phyloP scores from a whole-genome alignment of 768 basidiomycete genomes.

The Suillus weaverae region DNA sequence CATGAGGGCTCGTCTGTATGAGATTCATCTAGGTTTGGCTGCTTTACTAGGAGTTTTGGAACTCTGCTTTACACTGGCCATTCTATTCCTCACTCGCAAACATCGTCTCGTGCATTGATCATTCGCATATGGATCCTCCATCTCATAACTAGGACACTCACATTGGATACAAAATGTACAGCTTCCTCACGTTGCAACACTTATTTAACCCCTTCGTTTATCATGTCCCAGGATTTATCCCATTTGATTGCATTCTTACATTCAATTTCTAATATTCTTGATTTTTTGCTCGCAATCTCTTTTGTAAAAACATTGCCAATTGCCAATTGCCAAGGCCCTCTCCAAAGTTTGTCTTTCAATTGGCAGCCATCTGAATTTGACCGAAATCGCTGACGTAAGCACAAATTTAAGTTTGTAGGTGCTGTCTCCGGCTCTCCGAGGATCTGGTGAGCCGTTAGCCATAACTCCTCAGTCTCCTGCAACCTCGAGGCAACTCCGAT shows the following conservation, averaged over 20 bases:
- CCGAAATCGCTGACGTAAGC: background rate
- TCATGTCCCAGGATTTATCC: background rate
- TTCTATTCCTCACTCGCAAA: background rate
- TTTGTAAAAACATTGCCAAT: background rate
- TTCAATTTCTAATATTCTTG: background rate
- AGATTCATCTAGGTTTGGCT: background rate
- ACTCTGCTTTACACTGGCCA: background rate
- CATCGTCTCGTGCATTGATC: background rate
- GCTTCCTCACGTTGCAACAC: background rate
- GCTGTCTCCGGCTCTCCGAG: background rate
- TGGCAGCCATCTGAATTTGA: background rate
- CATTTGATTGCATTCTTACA: background rate
- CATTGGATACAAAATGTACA: conserved; percentile 5
- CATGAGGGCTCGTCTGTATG: background rate
- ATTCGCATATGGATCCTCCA: background rate
- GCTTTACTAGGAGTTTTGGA: background rate
- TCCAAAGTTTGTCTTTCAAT: too few relatives aligned
- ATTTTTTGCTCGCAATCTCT: background rate
- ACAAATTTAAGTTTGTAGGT: background rate
- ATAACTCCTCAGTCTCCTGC: background rate
- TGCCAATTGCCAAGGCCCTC: too few relatives aligned
- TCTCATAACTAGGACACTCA: background rate
- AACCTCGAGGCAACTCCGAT: background rate
- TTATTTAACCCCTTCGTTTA: background rate
- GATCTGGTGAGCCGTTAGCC: background rate